A percentile compares a stretch with the other conserved stretches of the same genome.
Conservation (phyloP, 2,329 filamentous ascomycete genomes). For the Gyromitra esculenta region DNA sequence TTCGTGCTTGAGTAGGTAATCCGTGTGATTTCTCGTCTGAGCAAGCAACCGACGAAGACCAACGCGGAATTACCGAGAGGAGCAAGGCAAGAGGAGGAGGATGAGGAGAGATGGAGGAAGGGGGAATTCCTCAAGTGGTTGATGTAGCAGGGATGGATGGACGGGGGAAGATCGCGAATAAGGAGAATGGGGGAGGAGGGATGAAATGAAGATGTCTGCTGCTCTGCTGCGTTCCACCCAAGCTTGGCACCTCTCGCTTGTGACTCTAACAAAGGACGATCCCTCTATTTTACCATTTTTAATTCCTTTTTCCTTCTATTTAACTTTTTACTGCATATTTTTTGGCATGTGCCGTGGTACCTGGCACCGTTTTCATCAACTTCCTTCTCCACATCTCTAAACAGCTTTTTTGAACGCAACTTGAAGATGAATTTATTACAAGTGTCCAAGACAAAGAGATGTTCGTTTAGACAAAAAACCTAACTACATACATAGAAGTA, state of each 20-base stretch:
- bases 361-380: slow-evolving; percentile 16
- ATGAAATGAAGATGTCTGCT: slow-evolving; percentile 27
- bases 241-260: slow-evolving; percentile 31
- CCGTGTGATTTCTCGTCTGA: slow-evolving; percentile 18
- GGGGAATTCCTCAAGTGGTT: not conserved
- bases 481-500: slow-evolving; percentile 8
- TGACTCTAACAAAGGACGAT: slow-evolving; percentile 10
- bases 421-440: not conserved
- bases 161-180: slow-evolving; percentile 1
- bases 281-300: too few species aligned
- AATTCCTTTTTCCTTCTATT: not conserved
- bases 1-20: slow-evolving; percentile 2
- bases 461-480: not conserved
- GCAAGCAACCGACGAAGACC: slow-evolving; percentile 27
- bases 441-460: not conserved
- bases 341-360: slow-evolving; percentile 12
- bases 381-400: not conserved
- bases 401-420: not conserved
- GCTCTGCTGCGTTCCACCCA: slow-evolving; percentile 22
- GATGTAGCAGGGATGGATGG: slow-evolving; percentile 13
- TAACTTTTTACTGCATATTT: not conserved
- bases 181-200: not conserved
- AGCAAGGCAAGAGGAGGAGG: not conserved
- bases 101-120: not conserved
- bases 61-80: slow-evolving; percentile 8